Evolutionary conservation across 306 rosid genomes (phyloP), one percentile per base, ranked within the genome.

Genomic region (Senna siamea): DNA sequence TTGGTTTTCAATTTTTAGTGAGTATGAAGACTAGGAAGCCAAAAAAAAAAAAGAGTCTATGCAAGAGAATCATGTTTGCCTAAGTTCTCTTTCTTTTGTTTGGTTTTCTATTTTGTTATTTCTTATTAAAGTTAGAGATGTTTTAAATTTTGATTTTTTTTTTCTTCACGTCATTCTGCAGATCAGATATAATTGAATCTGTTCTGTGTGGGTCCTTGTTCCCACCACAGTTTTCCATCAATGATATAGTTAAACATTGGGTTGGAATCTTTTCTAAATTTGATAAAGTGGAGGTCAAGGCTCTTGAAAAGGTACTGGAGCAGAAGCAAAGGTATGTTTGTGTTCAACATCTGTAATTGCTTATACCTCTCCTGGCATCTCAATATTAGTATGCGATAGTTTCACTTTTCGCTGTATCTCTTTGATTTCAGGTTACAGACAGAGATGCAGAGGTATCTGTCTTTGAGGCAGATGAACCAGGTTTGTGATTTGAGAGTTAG

Each of bases 371-470:
- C 58, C 28, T 34, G 32, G 71, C 63, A 55, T 76, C 79, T 64
- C 58, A 61, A 30, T 59, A 63, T 62, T 76, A 61, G 52, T 57
- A 78, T 51, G 69, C 72, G 62, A 75, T 76, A 66, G 54, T 60
- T 73, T 72, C 74, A 60, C 80, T 74, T 79, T 83, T 84, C 68
- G 81, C 66, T 69, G 68, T 38, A 74, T 86, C 80, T 84, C 77
- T 75, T 83, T 79, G 82, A 61, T 82, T 87, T 79, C 98, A 95
- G 99, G 87, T 79, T 95, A 82, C 96, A 88, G 65, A 98, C 84
- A 88, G 99, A 95, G 92, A 92, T 92, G 97, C 99, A 88, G 83
- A 90, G 79, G 84, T 95, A 88, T 83, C 86, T 95, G 70, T 86
- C 90, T 43, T 81, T 95, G 72, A 87, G 93, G 87, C 86, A 80